phyloP scores from a whole-genome alignment of 2,329 filamentous ascomycete species.

The Epichloe typhina region DNA sequence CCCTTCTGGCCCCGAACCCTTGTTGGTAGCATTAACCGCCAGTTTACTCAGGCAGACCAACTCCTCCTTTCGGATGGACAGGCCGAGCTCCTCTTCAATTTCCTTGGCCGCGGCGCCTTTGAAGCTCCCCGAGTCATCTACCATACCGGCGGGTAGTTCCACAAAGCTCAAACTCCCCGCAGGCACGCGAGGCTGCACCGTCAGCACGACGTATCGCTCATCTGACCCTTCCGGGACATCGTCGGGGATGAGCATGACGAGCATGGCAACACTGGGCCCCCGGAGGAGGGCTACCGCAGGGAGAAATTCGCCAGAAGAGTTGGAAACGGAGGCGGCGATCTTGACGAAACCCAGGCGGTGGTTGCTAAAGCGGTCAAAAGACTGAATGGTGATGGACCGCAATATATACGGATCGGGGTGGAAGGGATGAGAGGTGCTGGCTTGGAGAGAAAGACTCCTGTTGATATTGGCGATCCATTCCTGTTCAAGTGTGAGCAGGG shows the following conservation, averaged over 20 bases:
- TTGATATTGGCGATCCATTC: constrained; percentile 36
- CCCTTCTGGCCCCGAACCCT: constrained; percentile 15
- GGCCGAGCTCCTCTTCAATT: constrained; percentile 46
- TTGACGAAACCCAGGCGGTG: constrained; percentile 43
- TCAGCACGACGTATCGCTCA: constrained; percentile 44
- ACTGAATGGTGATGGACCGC: constrained; percentile 36
- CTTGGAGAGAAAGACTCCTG: constrained; percentile 33
- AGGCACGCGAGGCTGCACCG: constrained; percentile 44
- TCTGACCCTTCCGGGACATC: constrained; percentile 25
- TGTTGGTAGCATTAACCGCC: constrained; percentile 19
- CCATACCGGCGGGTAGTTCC: constrained; percentile 47
- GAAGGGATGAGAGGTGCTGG: constrained; percentile 34
- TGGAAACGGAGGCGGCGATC: constrained; percentile 35
- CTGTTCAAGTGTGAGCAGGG: constrained; percentile 14
- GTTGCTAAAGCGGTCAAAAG: constrained; percentile 37
- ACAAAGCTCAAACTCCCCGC: constrained; percentile 40
- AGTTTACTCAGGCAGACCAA: constrained; percentile 40
- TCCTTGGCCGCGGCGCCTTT: constrained; percentile 45
- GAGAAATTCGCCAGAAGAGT: constrained; percentile 32
- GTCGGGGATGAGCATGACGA: constrained; percentile 42
- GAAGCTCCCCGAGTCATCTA: constrained; percentile 40
- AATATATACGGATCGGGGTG: constrained; percentile 39
- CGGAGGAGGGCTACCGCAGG: constrained; percentile 44
- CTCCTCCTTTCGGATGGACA: constrained; percentile 33
- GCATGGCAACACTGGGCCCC: constrained; percentile 47